Evolutionary conservation across 2,329 filamentous ascomycete species (phyloP).

Genomic region (Fonsecaea multimorphosa): DNA sequence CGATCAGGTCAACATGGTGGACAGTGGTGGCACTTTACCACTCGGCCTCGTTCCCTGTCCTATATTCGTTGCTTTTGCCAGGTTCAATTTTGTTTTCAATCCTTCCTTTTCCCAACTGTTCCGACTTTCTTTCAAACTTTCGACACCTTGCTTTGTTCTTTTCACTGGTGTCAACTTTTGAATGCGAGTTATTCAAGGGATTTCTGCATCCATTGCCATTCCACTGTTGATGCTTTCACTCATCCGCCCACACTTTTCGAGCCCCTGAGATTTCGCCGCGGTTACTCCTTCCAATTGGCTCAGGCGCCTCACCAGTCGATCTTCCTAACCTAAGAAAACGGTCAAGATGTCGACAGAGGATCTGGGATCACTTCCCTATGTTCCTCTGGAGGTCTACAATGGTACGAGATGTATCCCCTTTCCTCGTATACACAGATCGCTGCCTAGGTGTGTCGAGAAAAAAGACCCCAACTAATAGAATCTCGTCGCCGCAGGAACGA

Average conservation of each 20-base stretch:
- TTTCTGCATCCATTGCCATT: neutral
- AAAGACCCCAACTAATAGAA: conserved; percentile 45
- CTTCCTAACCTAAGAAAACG: neutral
- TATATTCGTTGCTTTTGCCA: conserved; percentile 31
- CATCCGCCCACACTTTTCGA: neutral
- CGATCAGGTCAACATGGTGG: conserved; percentile 1
- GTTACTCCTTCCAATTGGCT: neutral
- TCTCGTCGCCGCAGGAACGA: conserved; percentile 53
- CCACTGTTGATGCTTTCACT: conserved; percentile 4
- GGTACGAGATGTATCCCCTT: conserved; percentile 16
- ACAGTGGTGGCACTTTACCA: neutral
- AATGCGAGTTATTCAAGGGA: neutral
- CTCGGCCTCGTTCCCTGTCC: conserved; percentile 4
- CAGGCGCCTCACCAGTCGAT: neutral
- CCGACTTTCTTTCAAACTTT: conserved; percentile 6
- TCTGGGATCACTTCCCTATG: conserved; percentile 33
- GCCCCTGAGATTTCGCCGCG: conserved; percentile 1
- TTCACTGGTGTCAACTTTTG: neutral
- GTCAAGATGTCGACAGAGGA: conserved; percentile 42
- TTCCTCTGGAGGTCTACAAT: conserved; percentile 33
- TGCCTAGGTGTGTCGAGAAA: neutral
- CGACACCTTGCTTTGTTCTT: neutral
- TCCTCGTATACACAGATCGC: neutral
- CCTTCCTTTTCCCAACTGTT: conserved; percentile 7
- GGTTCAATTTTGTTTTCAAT: conserved; percentile 11